A percentile compares a stretch with the other conserved stretches of the same genome.
Evolutionary conservation across 78 protist genomes (phyloP).

Genomic region (Blattamonas nauphoetae): DNA sequence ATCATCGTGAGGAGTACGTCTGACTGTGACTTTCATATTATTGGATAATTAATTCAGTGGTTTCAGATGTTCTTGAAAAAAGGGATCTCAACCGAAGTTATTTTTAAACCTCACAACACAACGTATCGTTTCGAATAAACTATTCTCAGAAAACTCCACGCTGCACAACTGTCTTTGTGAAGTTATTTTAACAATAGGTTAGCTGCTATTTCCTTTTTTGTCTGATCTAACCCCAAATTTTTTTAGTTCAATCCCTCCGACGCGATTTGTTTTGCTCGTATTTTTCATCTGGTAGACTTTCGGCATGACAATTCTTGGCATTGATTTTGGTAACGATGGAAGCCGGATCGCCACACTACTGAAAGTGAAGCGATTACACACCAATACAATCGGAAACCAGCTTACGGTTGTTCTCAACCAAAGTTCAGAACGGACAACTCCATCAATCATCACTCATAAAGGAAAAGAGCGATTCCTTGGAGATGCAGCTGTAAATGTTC

Average conservation of each 20-base stretch:
- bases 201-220: too few species aligned
- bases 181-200: too few species aligned
- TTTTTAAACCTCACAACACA: neutral
- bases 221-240: too few species aligned
- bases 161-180: too few species aligned
- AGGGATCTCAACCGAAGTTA: neutral
- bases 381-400: neutral
- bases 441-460: neutral
- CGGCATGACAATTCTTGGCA: neutral
- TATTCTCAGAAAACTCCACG: neutral
- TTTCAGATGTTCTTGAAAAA: too few species aligned
- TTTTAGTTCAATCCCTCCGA: too few species aligned
- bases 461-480: neutral
- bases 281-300: too few species aligned
- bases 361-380: neutral
- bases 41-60: too few species aligned
- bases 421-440: neutral
- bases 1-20: too few species aligned
- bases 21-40: too few species aligned
- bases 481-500: neutral
- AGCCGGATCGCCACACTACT: neutral
- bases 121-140: neutral
- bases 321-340: neutral
- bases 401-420: neutral
- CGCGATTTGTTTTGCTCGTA: too few species aligned